Evolutionary conservation across 2,329 filamentous ascomycete species (phyloP), one percentile per base, ranked within the genome.

Genomic region (Teratosphaeria nubilosa): DNA sequence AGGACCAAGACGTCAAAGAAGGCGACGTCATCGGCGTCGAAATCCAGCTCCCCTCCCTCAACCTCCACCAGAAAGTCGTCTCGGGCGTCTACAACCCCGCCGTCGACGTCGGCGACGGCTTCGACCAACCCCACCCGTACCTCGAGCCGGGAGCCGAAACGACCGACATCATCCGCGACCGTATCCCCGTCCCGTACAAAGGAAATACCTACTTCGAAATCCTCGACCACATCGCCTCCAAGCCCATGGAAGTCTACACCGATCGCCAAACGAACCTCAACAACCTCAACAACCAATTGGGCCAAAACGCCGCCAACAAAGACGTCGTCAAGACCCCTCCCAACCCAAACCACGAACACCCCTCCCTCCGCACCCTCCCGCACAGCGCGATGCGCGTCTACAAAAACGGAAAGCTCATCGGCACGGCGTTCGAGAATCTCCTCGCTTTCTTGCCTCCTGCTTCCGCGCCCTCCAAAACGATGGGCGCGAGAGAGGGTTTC

Each of bases 21-120:
- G 94, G 92, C 51, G 94, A 99, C 72, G 90, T 99, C 10, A 89
- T 99, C 58, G 94, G 94, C 3, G 78, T 99, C 51, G 90, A 97
- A 72, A 95, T 96, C 61, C 90, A 88, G 62, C 82, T 99, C 1
- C 94, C 94, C 0, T 88, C 91, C 0, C 84, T 97, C 60, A 80
- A 84, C 2, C 76, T 96, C 10, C 95, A 99, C 68, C 85, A 88
- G 60, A 96, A 95, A 72, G 83, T 97, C 31, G 89, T 95, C 32
- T 83, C 87, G 58, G 91, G 91, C 10, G 85, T 87, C 53, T 96
- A 92, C 76, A 95, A 96, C 69, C 90, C 90, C 1, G 85, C 88
- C 2, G 84, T 91, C 0, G 91, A 96, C 68, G 70, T 83, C 0
- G 75, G 79, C 48, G 82, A 86, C 59, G 77, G 77, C 37, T 78